Conservation (phyloP, 495 filamentous ascomycete genomes). For the Chaetomium fimeti region DNA sequence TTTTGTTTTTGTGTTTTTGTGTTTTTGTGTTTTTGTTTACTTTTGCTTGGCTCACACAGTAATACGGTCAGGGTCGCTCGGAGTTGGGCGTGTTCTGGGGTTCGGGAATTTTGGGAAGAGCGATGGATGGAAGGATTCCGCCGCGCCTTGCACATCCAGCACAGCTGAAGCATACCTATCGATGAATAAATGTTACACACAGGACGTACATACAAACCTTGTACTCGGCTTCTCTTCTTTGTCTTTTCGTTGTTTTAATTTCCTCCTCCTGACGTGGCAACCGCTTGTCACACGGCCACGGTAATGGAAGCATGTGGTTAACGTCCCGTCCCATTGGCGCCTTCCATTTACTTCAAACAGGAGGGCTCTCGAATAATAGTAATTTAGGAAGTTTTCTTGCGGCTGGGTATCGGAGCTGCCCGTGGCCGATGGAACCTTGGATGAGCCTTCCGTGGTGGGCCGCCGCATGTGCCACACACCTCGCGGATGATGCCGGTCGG, state of each 20-base stretch:
- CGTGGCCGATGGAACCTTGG: background rate
- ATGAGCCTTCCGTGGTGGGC: background rate
- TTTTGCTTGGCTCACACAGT: background rate
- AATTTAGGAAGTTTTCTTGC: background rate
- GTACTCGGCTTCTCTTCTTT: no score
- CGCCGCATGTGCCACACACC: conserved; percentile 1
- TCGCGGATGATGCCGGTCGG: background rate
- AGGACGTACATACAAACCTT: background rate
- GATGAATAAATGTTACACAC: background rate
- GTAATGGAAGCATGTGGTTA: no score
- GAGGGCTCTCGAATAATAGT: background rate
- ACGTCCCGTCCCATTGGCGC: no score
- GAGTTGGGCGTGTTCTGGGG: background rate
- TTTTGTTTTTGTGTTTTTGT: background rate
- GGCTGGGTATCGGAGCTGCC: background rate
- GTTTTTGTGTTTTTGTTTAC: background rate
- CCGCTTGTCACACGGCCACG: no score
- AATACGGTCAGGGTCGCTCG: background rate
- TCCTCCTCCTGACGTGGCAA: no score
- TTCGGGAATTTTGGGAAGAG: background rate
- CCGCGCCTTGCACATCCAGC: background rate
- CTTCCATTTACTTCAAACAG: background rate
- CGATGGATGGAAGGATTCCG: conserved; percentile 3
- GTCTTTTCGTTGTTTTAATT: no score
- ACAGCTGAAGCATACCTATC: background rate